Evolutionary conservation across 1,284 basidiomycete species (phyloP), one percentile per base, ranked within the genome.

Genomic region (Moniliella sp.): DNA sequence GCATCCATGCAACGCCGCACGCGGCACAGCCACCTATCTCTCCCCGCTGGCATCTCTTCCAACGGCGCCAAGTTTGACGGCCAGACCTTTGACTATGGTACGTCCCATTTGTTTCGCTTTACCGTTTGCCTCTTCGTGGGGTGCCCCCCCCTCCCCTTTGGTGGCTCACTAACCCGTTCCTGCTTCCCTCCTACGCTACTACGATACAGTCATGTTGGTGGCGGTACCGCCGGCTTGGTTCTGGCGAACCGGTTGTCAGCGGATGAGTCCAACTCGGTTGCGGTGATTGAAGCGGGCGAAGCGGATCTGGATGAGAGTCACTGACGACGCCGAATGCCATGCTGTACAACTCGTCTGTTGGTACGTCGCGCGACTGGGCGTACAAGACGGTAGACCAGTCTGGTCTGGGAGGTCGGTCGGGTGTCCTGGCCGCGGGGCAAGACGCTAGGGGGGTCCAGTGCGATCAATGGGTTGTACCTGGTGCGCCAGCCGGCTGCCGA

Each of bases 151-250:
- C n/a, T n/a, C n/a, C n/a, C n/a, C n/a, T n/a, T n/a, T n/a, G n/a
- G n/a, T n/a, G n/a, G n/a, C n/a, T n/a, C n/a, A n/a, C n/a, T n/a
- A n/a, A n/a, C n/a, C n/a, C n/a, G n/a, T n/a, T n/a, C n/a, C n/a
- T n/a, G n/a, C n/a, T n/a, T n/a, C n/a, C n/a, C n/a, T n/a, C n/a
- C n/a, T n/a, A n/a, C n/a, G n/a, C n/a, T n/a, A n/a, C n/a, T n/a
- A n/a, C n/a, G 29, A 31, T 14, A 21, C 21, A 12, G 25, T 57
- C 28, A 38, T 57, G 15, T 39, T 54, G 17, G 53, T 50, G 7
- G 53, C 48, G 15, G 88, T 86, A 2, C 82, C 82, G 15, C 47
- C 51, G 2, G 53, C 51, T 15, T 37, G 54, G 4, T 38, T 40
- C 3, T 4, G 53, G 51, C 7, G 39, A 36, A 4, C 42, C 51